phyloP scores from a whole-genome alignment of 1,284 basidiomycete genomes.

The Cutaneotrichosporon sp. region DNA sequence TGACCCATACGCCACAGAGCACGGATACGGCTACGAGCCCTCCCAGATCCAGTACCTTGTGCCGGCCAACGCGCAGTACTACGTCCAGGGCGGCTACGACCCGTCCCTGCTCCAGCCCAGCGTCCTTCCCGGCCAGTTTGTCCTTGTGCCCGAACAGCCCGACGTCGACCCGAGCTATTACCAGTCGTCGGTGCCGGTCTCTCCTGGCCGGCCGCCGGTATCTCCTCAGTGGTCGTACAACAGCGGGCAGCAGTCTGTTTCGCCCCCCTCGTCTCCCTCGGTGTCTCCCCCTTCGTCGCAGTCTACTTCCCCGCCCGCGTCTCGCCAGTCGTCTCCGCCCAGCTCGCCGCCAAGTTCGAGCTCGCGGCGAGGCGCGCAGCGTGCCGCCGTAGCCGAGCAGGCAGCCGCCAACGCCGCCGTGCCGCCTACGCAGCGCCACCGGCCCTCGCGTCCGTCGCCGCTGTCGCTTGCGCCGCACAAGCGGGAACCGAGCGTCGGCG shows the following conservation, averaged over 20 bases:
- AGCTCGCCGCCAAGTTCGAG: not conserved
- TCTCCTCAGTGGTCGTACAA: not conserved
- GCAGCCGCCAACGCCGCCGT: slow-evolving; percentile 28
- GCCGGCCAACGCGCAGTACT: slow-evolving; percentile 4
- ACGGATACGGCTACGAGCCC: slow-evolving; percentile 24
- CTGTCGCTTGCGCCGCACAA: slow-evolving; percentile 20
- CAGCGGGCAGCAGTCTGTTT: not conserved
- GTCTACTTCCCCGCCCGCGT: slow-evolving; percentile 1
- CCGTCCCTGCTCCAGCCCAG: not conserved
- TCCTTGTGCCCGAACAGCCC: not conserved
- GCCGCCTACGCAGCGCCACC: slow-evolving; percentile 30
- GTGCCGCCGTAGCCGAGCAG: slow-evolving; percentile 34
- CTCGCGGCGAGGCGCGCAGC: slow-evolving; percentile 17
- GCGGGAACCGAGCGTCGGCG: not conserved
- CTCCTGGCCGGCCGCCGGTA: not conserved
- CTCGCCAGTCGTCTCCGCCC: not conserved
- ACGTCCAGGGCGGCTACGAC: slow-evolving; percentile 15
- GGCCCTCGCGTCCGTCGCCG: slow-evolving; percentile 42
- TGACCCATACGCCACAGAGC: slow-evolving; percentile 17
- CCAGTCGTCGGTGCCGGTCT: not conserved
- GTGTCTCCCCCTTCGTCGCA: not conserved
- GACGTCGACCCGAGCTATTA: not conserved
- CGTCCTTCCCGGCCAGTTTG: too few relatives aligned
- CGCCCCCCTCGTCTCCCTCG: not conserved
- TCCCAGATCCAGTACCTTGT: slow-evolving; percentile 1